A percentile compares a stretch with the other conserved stretches of the same genome.
Conservation (phyloP, 495 filamentous ascomycete genomes). For the Penicillium manginii region DNA sequence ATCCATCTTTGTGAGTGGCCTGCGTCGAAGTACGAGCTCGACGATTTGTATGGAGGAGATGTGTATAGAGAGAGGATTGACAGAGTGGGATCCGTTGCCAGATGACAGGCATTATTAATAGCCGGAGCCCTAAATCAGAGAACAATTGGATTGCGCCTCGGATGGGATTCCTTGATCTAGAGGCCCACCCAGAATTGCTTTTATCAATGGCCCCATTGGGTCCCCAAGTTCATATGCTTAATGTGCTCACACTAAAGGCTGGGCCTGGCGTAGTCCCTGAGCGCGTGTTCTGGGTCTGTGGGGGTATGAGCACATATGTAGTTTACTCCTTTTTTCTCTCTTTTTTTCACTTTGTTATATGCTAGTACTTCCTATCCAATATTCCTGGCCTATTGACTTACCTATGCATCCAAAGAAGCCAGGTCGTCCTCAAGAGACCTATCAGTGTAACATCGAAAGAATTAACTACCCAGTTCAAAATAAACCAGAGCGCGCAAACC, state of each 20-base stretch:
- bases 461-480: background rate
- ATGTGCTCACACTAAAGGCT: conserved; percentile 6
- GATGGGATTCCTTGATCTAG: conserved; percentile 1
- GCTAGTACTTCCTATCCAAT: background rate
- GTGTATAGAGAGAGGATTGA: background rate
- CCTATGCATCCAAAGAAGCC: background rate
- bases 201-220: conserved; percentile 4
- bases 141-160: background rate
- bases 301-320: background rate
- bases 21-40: background rate
- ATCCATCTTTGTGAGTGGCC: conserved; percentile 1
- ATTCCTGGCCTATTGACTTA: too few relatives aligned
- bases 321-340: background rate
- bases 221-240: background rate
- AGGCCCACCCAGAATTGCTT: conserved; percentile 1
- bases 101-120: conserved; percentile 7
- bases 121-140: background rate
- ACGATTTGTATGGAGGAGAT: background rate
- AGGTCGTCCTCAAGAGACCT: background rate
- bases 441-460: background rate
- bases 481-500: conserved; percentile 1
- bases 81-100: background rate
- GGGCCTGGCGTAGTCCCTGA: background rate
- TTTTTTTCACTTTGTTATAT: background rate
- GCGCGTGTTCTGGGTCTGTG: background rate